Evolutionary conservation across 2,329 filamentous ascomycete genomes (phyloP).

Genomic region (Hypocreales sp.): DNA sequence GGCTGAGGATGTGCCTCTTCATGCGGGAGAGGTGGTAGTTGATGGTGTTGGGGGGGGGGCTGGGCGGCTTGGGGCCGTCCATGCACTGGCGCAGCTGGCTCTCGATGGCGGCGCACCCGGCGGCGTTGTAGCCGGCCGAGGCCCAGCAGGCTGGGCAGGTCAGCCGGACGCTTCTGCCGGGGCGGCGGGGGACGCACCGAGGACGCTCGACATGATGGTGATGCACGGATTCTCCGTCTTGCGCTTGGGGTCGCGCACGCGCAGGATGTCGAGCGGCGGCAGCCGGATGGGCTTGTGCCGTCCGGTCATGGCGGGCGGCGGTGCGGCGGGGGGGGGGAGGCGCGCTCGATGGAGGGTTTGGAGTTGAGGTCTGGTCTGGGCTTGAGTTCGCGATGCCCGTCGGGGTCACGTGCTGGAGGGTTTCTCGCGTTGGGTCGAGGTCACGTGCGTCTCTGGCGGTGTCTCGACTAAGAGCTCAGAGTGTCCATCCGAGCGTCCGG

Average conservation of each 20-base stretch:
- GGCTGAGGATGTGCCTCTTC: slow-evolving; percentile 53
- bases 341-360: too few relatives aligned
- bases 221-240: slow-evolving; percentile 36
- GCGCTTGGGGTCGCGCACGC: slow-evolving; percentile 37
- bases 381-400: background rate
- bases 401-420: background rate
- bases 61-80: slow-evolving; percentile 51
- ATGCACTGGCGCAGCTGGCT: slow-evolving; percentile 53
- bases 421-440: too few relatives aligned
- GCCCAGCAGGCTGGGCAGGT: slow-evolving; percentile 59
- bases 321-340: background rate
- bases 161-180: too few relatives aligned
- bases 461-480: too few relatives aligned
- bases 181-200: slow-evolving; percentile 27
- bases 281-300: slow-evolving; percentile 38
- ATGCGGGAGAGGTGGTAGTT: slow-evolving; percentile 82
- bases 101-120: slow-evolving; percentile 44
- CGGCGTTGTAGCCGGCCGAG: slow-evolving; percentile 52
- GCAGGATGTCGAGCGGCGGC: slow-evolving; percentile 37
- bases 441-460: too few relatives aligned
- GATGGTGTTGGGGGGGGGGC: slow-evolving; percentile 54
- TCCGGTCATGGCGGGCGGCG: slow-evolving; percentile 22
- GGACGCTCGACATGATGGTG: slow-evolving; percentile 39
- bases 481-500: too few relatives aligned
- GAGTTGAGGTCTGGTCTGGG: background rate